Evolutionary conservation across 2,329 filamentous ascomycete species (phyloP), one percentile per base, ranked within the genome.

Genomic region (Aureobasidium sp.): DNA sequence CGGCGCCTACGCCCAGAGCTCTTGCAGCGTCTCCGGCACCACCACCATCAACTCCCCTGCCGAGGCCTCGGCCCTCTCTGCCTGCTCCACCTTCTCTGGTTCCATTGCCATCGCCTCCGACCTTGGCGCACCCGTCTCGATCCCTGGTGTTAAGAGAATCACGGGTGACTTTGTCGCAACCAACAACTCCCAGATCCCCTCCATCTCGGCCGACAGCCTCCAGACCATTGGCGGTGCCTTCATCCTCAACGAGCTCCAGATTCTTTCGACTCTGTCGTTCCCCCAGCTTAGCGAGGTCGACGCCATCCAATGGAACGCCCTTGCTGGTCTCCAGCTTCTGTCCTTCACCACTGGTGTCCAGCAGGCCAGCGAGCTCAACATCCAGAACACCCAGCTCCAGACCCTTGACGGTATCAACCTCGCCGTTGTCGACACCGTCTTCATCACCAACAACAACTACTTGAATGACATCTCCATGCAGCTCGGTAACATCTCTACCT

Each of bases 391-490:
- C 54, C 85, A 86, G 75, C 83, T 99, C 67, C 82, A 79, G 73
- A 84, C 82, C 66, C 83, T 99, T 62, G 80, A 86, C 66, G 91
- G 90, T 70, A 88, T 99, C 73, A 88, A 90, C 73, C 81, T 97
- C 65, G 75, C 84, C 65, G 81, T 81, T n/a, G 86, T 90, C 59
- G 81, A 83, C 61, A 80, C 78, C 66, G 83, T 99, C 73, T 80
- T 89, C 74, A 87, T 99, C 76, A 87, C 89, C 82, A 96, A 96
- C 86, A 97, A 97, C 84, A 78, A 78, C 64, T 86, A 87, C 71
- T 81, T 99, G 68, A 84, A 82, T 71, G 80, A 79, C 63, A 89
- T 95, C 78, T 83, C 84, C 71, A 89, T 91, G 74, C 83, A 88
- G 72, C 81, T 97, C 62, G 81, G 81, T 73, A 93, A 89, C 77